A percentile compares a stretch with the other conserved stretches of the same genome.
Evolutionary conservation across 805 yeast species (phyloP).

Genomic region (Sporopachydermia quercuum): DNA sequence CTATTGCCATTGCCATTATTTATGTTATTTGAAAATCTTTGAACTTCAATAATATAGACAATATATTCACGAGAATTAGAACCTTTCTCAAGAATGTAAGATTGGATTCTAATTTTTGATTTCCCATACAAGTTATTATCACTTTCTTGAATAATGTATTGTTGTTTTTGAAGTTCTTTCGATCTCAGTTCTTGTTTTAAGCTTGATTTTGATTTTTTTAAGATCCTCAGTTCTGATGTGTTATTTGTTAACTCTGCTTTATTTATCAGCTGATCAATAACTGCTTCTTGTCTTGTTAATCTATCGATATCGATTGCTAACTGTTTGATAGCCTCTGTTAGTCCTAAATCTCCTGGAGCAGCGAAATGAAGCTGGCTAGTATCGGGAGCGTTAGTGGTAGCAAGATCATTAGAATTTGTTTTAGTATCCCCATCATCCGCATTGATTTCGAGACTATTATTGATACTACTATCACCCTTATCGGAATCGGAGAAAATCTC

Average conservation of each 20-base stretch:
- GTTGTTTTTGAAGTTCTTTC: slow-evolving; percentile 65
- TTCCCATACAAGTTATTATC: slow-evolving; percentile 64
- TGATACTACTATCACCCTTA: too few species aligned
- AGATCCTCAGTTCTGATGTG: slow-evolving; percentile 46
- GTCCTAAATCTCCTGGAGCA: slow-evolving; percentile 53
- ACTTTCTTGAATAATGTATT: slow-evolving; percentile 67
- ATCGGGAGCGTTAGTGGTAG: slow-evolving; percentile 5
- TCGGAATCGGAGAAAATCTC: slow-evolving; percentile 5
- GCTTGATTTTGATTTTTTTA: slow-evolving; percentile 52
- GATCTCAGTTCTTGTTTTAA: slow-evolving; percentile 57
- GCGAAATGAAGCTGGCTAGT: slow-evolving; percentile 30
- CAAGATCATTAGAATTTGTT: neutral
- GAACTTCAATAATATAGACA: slow-evolving; percentile 65
- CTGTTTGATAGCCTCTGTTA: slow-evolving; percentile 52
- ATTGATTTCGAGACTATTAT: too few species aligned
- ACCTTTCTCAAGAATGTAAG: slow-evolving; percentile 15
- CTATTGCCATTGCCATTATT: slow-evolving; percentile 4
- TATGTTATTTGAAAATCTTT: slow-evolving; percentile 24
- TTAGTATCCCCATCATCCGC: too few species aligned
- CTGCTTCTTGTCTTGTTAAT: slow-evolving; percentile 43
- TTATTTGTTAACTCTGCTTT: slow-evolving; percentile 83
- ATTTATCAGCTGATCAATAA: slow-evolving; percentile 49
- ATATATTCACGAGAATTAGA: slow-evolving; percentile 40
- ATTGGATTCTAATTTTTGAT: slow-evolving; percentile 37
- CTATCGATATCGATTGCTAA: slow-evolving; percentile 42